phyloP scores from a whole-genome alignment of 1,139 yeast species.

The Zygosaccharomyces pseudobailii region DNA sequence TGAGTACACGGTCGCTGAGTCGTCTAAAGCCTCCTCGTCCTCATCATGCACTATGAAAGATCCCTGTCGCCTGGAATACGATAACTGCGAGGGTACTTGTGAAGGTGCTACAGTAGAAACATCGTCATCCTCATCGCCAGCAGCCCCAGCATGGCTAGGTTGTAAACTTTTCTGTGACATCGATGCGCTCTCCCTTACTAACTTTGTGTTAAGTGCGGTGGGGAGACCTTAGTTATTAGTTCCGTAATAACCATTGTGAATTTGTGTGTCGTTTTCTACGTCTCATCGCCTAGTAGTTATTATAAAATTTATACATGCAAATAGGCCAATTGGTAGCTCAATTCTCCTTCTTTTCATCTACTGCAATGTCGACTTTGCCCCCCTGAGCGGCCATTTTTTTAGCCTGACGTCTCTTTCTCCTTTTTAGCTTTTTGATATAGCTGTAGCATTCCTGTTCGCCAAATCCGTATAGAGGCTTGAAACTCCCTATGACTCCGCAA shows the following conservation, averaged over 20 bases:
- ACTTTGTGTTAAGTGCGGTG: not conserved
- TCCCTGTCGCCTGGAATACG: conserved; percentile 15
- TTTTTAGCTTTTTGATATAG: conserved; percentile 34
- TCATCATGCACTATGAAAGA: conserved; percentile 16
- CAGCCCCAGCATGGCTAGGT: not conserved
- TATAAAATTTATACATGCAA: not conserved
- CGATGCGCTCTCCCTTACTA: not conserved
- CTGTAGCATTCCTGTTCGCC: conserved; percentile 46
- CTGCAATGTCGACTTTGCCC: not conserved
- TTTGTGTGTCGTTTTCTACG: conserved; percentile 1
- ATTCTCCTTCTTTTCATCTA: not conserved
- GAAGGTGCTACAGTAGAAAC: conserved; percentile 10
- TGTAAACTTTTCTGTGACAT: conserved; percentile 7
- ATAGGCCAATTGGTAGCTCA: not conserved
- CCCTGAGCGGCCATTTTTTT: conserved; percentile 15
- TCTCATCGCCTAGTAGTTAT: not conserved
- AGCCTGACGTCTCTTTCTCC: conserved; percentile 31
- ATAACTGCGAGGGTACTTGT: conserved; percentile 9
- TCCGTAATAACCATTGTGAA: not conserved
- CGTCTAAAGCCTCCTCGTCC: conserved; percentile 8
- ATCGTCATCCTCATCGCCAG: conserved; percentile 9
- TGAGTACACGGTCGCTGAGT: conserved; percentile 12
- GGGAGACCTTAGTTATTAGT: not conserved
- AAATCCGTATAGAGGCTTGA: conserved; percentile 85
- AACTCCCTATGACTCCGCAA: conserved; percentile 89